phyloP scores from a whole-genome alignment of 495 filamentous ascomycete genomes.

The Lepraria neglecta region DNA sequence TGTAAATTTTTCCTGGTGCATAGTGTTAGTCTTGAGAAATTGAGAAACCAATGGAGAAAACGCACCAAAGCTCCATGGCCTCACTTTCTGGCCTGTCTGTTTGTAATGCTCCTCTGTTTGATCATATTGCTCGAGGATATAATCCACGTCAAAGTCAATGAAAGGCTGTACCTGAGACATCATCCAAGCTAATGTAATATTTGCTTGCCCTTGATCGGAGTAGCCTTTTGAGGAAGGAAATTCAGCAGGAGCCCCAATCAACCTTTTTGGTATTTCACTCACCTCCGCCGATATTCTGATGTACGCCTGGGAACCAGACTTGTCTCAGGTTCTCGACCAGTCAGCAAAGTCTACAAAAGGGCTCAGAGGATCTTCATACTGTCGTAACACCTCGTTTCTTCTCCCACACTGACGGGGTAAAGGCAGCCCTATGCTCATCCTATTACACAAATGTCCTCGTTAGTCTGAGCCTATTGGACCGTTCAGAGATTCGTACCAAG shows the following conservation, averaged over 20 bases:
- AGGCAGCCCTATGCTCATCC: conserved; percentile 20
- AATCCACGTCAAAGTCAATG: conserved; percentile 30
- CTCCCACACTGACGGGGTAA: conserved; percentile 47
- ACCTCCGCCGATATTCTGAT: conserved; percentile 47
- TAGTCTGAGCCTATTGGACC: neutral
- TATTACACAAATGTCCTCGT: neutral
- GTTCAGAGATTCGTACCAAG: conserved; percentile 26
- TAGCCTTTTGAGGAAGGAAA: conserved; percentile 22
- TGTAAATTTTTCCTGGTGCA: conserved; percentile 24
- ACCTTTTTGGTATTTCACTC: neutral
- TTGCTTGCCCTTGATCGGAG: conserved; percentile 33
- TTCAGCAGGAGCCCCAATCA: neutral
- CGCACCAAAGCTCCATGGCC: conserved; percentile 30
- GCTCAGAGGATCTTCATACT: neutral
- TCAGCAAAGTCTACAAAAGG: neutral
- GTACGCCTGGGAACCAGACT: conserved; percentile 53
- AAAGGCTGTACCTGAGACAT: conserved; percentile 35
- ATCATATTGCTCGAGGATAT: conserved; percentile 26
- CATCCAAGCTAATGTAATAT: conserved; percentile 47
- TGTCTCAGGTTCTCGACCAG: conserved; percentile 37
- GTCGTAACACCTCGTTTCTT: conserved; percentile 30
- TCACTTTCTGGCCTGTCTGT: conserved; percentile 22
- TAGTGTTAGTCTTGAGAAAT: neutral
- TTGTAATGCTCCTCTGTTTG: conserved; percentile 24
- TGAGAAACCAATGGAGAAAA: neutral